phyloP scores from a whole-genome alignment of 2,329 filamentous ascomycete genomes.

The Fragosphaeria purpurea region DNA sequence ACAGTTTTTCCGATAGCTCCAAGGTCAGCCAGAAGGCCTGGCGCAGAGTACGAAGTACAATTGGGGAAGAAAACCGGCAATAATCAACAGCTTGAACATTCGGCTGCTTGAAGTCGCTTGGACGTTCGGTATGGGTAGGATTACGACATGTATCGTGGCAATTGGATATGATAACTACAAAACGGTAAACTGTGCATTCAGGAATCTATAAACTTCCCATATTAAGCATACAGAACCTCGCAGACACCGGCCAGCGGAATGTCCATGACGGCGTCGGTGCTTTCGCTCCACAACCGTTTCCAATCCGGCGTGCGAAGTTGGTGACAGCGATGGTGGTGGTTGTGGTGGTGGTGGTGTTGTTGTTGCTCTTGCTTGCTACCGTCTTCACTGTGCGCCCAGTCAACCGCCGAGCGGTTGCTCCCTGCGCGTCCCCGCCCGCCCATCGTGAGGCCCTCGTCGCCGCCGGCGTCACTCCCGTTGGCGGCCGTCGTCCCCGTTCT shows the following conservation, averaged over 20 bases:
- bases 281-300: conserved; percentile 77
- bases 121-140: too few relatives aligned
- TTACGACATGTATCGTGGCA: neutral
- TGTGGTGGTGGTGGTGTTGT: neutral
- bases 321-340: too few relatives aligned
- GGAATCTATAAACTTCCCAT: neutral
- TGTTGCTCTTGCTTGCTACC: too few relatives aligned
- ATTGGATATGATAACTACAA: neutral
- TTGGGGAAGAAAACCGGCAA: too few relatives aligned
- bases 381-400: conserved; percentile 2
- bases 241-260: conserved; percentile 90
- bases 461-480: conserved; percentile 22
- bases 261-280: conserved; percentile 96
- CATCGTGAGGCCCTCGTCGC: conserved; percentile 8
- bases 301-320: conserved; percentile 38
- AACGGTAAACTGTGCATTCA: too few relatives aligned
- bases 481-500: conserved; percentile 25
- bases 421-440: conserved; percentile 3
- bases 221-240: conserved; percentile 74
- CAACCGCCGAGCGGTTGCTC: conserved; percentile 7
- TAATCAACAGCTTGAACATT: too few relatives aligned
- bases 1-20: too few relatives aligned
- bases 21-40: neutral
- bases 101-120: too few relatives aligned
- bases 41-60: neutral